These are phyloP conservation scores for Mediolabrus comicus DNA, from an alignment of 108 stramenopile species.

Conservation along the genomic window DNA sequence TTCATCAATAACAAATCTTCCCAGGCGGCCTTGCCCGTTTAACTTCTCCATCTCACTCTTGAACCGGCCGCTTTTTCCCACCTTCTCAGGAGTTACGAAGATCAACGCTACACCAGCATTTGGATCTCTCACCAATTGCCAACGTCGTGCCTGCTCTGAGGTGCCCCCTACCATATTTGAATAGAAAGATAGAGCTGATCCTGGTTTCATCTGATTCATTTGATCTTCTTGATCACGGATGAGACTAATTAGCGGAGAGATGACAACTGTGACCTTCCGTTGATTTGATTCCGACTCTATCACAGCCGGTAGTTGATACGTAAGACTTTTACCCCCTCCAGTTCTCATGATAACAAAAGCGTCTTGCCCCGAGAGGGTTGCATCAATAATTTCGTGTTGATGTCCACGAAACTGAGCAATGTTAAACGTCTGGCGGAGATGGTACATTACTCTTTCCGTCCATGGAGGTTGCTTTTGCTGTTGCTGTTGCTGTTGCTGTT, in stretches of 20 bases:
- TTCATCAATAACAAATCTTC: constrained; percentile 94
- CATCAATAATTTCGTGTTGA: constrained; percentile 87
- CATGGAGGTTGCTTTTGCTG: constrained; percentile 31
- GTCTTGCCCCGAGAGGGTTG: constrained; percentile 75
- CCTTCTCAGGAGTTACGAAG: constrained; percentile 96
- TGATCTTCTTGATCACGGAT: constrained; percentile 95
- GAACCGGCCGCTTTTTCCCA: constrained; percentile 52
- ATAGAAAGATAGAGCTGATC: constrained; percentile 62
- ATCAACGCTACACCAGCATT: constrained; percentile 70
- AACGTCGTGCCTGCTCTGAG: constrained; percentile 60
- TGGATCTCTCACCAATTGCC: constrained; percentile 64
- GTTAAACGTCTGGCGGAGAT: constrained; percentile 61
- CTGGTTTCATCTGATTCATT: constrained; percentile 67
- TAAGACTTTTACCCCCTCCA: constrained; percentile 90
- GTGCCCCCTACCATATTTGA: constrained; percentile 53
- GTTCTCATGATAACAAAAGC: constrained; percentile 95
- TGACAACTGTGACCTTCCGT: constrained; percentile 75
- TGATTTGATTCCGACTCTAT: constrained; percentile 38
- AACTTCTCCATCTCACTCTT: constrained; percentile 71
- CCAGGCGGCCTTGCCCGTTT: constrained; percentile 60
- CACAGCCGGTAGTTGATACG: constrained; percentile 89
- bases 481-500: not conserved
- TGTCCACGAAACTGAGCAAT: constrained; percentile 78
- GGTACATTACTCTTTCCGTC: constrained; percentile 31
- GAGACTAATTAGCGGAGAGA: constrained; percentile 89